A percentile compares a stretch with the other conserved stretches of the same genome.
Evolutionary conservation across 2,329 filamentous ascomycete genomes (phyloP).

Genomic region (Raffaelea albimanens): DNA sequence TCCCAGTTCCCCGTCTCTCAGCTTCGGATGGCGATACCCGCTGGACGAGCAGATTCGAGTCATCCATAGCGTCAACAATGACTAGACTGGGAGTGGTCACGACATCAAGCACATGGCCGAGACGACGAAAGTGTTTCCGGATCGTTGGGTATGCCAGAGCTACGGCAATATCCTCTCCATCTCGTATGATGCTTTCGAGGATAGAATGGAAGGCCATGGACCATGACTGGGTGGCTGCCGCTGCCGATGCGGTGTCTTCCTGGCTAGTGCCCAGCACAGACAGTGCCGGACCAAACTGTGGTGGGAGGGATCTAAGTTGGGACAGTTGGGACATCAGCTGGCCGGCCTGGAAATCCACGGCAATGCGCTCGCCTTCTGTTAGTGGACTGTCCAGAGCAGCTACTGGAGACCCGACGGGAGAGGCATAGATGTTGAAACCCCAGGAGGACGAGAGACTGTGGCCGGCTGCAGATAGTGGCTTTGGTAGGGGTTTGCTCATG

Average conservation of each 20-base stretch:
- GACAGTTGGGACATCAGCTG: slow-evolving; percentile 35
- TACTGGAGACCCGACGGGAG: slow-evolving; percentile 28
- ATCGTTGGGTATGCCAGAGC: slow-evolving; percentile 48
- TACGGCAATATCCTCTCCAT: slow-evolving; percentile 51
- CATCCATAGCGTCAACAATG: slow-evolving; percentile 41
- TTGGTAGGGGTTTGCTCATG: slow-evolving; percentile 18
- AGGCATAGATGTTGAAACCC: slow-evolving; percentile 31
- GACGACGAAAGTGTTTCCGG: slow-evolving; percentile 39
- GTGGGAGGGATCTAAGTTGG: slow-evolving; percentile 32
- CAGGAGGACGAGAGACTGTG: neutral
- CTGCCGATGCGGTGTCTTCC: neutral
- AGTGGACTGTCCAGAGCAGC: slow-evolving; percentile 24
- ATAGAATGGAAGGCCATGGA: slow-evolving; percentile 45
- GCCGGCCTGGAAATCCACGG: slow-evolving; percentile 38
- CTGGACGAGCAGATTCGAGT: slow-evolving; percentile 38
- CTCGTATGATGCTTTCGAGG: slow-evolving; percentile 45
- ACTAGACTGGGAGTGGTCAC: slow-evolving; percentile 44
- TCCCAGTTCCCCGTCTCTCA: too few relatives aligned
- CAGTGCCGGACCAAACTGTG: slow-evolving; percentile 37
- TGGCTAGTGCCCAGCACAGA: slow-evolving; percentile 21
- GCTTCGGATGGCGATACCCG: neutral
- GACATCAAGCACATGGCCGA: slow-evolving; percentile 39
- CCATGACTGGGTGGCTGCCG: slow-evolving; percentile 32
- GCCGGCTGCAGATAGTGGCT: neutral
- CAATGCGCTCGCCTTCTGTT: slow-evolving; percentile 22